Conservation (phyloP, 176 grass and related monocot genomes). For the Bonia amplexicaulis region DNA sequence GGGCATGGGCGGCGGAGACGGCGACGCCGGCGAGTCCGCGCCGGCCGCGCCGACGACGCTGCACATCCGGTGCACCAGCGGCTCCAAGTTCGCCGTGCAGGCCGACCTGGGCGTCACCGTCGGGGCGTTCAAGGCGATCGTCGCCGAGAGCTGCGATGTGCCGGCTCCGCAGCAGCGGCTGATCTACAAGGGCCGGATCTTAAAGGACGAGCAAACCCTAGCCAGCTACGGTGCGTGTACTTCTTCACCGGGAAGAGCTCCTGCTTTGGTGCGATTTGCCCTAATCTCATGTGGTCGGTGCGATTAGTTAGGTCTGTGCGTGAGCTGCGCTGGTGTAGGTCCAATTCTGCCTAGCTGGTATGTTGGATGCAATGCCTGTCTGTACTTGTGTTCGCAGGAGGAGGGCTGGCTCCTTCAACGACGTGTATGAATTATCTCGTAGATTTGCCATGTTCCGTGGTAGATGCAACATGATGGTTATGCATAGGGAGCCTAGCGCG, state of each 20-base stretch:
- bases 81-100: conserved; percentile 54
- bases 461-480: not conserved
- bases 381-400: not conserved
- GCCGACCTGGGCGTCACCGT: conserved; percentile 41
- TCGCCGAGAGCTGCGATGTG: conserved; percentile 57
- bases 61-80: conserved; percentile 56
- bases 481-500: not conserved
- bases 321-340: not conserved
- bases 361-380: conserved; percentile 26
- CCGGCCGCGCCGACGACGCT: conserved; percentile 26
- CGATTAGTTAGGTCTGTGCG: not conserved
- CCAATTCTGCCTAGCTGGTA: not conserved
- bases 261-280: not conserved
- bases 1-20: conserved; percentile 43
- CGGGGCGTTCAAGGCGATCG: conserved; percentile 46
- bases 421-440: not conserved
- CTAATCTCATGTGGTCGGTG: not conserved
- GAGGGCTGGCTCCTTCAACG: not conserved
- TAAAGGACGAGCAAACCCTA: conserved; percentile 69
- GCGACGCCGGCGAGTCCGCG: not conserved
- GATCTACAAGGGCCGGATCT: conserved; percentile 74
- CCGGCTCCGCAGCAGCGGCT: conserved; percentile 61
- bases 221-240: conserved; percentile 47
- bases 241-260: not conserved
- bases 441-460: not conserved